phyloP scores from a whole-genome alignment of 1,284 basidiomycete species.

The Crepidotus sp. region DNA sequence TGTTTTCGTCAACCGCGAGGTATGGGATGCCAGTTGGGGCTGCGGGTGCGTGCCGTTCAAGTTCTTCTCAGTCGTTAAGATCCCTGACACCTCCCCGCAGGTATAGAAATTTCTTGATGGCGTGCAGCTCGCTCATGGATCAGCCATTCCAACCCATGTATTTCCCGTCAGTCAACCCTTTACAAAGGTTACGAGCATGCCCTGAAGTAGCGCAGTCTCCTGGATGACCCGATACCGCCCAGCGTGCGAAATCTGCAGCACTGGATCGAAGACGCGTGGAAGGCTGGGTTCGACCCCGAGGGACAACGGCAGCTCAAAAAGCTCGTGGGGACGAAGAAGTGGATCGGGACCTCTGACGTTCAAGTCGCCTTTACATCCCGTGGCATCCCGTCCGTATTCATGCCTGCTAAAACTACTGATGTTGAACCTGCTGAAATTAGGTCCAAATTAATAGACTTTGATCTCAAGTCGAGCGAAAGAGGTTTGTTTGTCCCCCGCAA shows the following conservation, averaged over 20 bases:
- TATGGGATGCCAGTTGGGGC: constrained; percentile 61
- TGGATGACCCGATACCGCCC: constrained; percentile 41
- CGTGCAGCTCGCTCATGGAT: constrained; percentile 61
- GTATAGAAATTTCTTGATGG: constrained; percentile 85
- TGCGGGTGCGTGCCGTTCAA: constrained; percentile 50
- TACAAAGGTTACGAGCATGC: constrained; percentile 1
- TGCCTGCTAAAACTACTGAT: background rate
- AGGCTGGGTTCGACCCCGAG: constrained; percentile 63
- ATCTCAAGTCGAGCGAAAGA: constrained; percentile 30
- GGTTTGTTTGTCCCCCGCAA: constrained; percentile 25
- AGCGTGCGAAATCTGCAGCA: constrained; percentile 65
- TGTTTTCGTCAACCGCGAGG: constrained; percentile 51
- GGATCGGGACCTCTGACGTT: constrained; percentile 73
- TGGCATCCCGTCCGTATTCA: constrained; percentile 64
- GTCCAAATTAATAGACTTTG: constrained; percentile 56
- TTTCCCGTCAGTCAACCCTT: constrained; percentile 38
- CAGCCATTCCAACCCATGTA: constrained; percentile 56
- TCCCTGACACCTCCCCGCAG: constrained; percentile 29
- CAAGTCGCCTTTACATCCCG: constrained; percentile 63
- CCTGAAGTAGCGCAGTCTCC: constrained; percentile 4
- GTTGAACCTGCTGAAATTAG: constrained; percentile 27
- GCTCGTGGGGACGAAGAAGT: constrained; percentile 59
- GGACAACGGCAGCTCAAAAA: constrained; percentile 56
- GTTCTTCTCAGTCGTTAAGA: constrained; percentile 1
- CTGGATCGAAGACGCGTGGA: constrained; percentile 79